A percentile compares a stretch with the other conserved stretches of the same genome.
phyloP scores from a whole-genome alignment of 2,329 filamentous ascomycete genomes.

The Fusarium mundagurra region DNA sequence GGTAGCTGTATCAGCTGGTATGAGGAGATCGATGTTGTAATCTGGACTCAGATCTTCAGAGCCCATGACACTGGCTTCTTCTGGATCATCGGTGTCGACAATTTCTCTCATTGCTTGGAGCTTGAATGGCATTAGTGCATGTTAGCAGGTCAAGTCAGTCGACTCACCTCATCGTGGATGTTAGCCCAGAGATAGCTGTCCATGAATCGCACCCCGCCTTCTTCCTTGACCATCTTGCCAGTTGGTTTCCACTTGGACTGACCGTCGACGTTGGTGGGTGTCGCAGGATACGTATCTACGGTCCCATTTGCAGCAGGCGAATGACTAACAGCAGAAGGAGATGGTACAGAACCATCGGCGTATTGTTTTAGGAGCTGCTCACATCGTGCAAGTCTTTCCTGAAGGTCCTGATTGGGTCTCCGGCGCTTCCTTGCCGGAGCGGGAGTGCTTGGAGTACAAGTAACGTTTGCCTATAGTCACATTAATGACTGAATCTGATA shows the following conservation, averaged over 20 bases:
- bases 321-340: constrained; percentile 31
- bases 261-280: constrained; percentile 46
- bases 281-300: constrained; percentile 41
- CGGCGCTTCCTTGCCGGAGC: constrained; percentile 68
- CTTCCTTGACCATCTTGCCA: constrained; percentile 65
- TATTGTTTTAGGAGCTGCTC: constrained; percentile 69
- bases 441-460: constrained; percentile 68
- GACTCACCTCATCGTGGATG: constrained; percentile 65
- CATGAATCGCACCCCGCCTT: constrained; percentile 65
- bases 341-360: constrained; percentile 52
- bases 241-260: constrained; percentile 54
- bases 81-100: constrained; percentile 59
- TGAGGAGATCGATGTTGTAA: constrained; percentile 61
- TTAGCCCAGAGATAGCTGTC: constrained; percentile 65
- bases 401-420: constrained; percentile 69
- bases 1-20: constrained; percentile 53
- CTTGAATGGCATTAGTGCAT: constrained; percentile 45
- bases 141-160: not conserved
- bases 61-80: constrained; percentile 60
- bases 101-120: constrained; percentile 69
- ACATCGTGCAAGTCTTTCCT: constrained; percentile 67
- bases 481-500: not conserved
- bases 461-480: constrained; percentile 61
- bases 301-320: constrained; percentile 33
- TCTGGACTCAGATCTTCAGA: constrained; percentile 63